phyloP scores from a whole-genome alignment of 192 early-diverging fungal genomes.

The Backusella sp. region DNA sequence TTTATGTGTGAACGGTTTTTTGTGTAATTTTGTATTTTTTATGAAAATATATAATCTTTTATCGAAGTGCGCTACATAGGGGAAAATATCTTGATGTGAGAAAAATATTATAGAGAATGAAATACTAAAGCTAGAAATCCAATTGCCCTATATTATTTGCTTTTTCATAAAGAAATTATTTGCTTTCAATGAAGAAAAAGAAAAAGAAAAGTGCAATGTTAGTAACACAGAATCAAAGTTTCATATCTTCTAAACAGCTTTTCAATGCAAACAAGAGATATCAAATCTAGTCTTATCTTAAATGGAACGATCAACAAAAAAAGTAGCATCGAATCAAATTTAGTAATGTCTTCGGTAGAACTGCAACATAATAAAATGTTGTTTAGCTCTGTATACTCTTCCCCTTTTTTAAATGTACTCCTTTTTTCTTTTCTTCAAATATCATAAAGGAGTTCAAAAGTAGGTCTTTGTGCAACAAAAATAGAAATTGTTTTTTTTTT shows the following conservation, averaged over 20 bases:
- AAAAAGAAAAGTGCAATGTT: background rate
- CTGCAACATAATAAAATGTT: background rate
- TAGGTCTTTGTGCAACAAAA: background rate
- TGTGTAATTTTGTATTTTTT: too few species aligned
- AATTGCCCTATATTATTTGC: too few species aligned
- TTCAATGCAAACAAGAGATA: background rate
- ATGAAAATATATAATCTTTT: too few species aligned
- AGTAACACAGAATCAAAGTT: background rate
- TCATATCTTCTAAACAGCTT: background rate
- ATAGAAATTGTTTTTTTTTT: background rate
- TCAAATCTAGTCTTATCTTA: background rate
- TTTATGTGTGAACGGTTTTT: too few species aligned
- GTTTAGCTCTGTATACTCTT: background rate
- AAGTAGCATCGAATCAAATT: background rate
- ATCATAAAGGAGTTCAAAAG: background rate
- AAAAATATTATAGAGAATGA: too few species aligned
- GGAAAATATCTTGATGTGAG: too few species aligned
- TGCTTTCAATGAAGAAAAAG: background rate
- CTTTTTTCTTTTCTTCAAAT: background rate
- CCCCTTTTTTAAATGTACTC: background rate
- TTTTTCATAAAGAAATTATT: background rate
- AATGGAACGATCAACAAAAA: constrained; percentile 3
- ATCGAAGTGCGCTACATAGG: too few species aligned
- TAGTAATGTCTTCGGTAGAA: background rate
- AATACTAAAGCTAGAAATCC: too few species aligned